Conservation (phyloP, 2,329 filamentous ascomycete genomes). For the Penicillium sp. region DNA sequence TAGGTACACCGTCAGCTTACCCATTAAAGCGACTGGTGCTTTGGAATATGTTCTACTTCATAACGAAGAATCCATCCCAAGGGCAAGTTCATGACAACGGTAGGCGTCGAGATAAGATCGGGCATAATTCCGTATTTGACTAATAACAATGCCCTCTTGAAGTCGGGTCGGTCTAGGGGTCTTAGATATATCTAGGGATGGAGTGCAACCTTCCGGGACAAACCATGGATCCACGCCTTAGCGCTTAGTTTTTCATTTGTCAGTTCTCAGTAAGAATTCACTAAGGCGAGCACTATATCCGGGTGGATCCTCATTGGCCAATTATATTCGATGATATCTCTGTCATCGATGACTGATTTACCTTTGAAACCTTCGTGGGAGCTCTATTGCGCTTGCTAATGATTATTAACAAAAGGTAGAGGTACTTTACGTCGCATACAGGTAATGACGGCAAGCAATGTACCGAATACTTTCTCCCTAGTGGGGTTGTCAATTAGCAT, state of each 20-base stretch:
- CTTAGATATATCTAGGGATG: too few relatives aligned
- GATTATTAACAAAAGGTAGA: background rate
- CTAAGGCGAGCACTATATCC: conserved; percentile 20
- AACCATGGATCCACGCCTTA: background rate
- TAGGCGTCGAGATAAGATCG: too few relatives aligned
- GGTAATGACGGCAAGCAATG: conserved; percentile 1
- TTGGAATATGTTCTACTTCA: too few relatives aligned
- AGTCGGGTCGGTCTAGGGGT: too few relatives aligned
- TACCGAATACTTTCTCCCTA: background rate
- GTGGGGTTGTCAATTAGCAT: conserved; percentile 6
- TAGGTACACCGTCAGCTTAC: background rate
- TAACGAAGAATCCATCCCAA: too few relatives aligned
- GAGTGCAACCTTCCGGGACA: too few relatives aligned
- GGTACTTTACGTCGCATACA: conserved; percentile 5
- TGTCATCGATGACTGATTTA: conserved; percentile 32
- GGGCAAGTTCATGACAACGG: too few relatives aligned
- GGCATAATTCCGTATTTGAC: too few relatives aligned
- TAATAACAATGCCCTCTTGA: too few relatives aligned
- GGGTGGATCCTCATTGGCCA: conserved; percentile 16
- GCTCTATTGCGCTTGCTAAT: conserved; percentile 16
- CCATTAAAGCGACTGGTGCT: background rate
- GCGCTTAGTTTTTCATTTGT: conserved; percentile 28
- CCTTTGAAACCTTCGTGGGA: background rate
- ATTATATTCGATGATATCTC: conserved; percentile 13
- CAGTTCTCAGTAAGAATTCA: conserved; percentile 36